Percentiles rank a stretch among this genome's conserved stretches.
These are phyloP conservation scores for Arabis alpina DNA, from an alignment of 345 rosid species.

Conservation along the genomic window DNA sequence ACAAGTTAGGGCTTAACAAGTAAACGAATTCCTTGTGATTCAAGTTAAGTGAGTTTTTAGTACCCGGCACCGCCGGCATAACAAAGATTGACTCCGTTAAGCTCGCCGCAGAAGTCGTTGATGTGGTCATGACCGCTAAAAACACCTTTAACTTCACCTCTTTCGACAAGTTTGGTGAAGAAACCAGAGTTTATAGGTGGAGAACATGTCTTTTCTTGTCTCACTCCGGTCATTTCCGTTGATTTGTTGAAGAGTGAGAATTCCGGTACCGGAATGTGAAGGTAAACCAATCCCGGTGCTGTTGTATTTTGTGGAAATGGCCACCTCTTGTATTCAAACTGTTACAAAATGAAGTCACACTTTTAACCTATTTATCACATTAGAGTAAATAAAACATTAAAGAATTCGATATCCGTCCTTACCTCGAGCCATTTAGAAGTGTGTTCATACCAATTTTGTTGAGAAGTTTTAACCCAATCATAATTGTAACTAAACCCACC, in stretches of 20 bases:
- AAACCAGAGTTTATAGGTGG: constrained; percentile 86
- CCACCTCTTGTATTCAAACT: constrained; percentile 64
- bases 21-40: not conserved
- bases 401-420: not conserved
- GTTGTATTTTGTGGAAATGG: constrained; percentile 61
- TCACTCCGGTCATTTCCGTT: constrained; percentile 63
- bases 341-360: constrained; percentile 3
- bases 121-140: constrained; percentile 90
- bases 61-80: constrained; percentile 81
- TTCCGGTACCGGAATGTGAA: constrained; percentile 95
- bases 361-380: too few species aligned
- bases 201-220: constrained; percentile 70
- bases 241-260: constrained; percentile 60
- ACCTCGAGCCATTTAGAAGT: constrained; percentile 75
- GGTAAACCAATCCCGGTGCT: constrained; percentile 88
- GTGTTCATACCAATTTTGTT: constrained; percentile 83
- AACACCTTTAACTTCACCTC: constrained; percentile 87
- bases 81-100: constrained; percentile 76
- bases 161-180: constrained; percentile 73
- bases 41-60: not conserved
- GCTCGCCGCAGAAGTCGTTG: constrained; percentile 81
- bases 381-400: not conserved
- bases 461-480: constrained; percentile 88
- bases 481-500: constrained; percentile 53
- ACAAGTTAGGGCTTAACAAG: constrained; percentile 5